Evolutionary conservation across 805 yeast genomes (phyloP).

Genomic region (Wickerhamomyces kurtzmanii): DNA sequence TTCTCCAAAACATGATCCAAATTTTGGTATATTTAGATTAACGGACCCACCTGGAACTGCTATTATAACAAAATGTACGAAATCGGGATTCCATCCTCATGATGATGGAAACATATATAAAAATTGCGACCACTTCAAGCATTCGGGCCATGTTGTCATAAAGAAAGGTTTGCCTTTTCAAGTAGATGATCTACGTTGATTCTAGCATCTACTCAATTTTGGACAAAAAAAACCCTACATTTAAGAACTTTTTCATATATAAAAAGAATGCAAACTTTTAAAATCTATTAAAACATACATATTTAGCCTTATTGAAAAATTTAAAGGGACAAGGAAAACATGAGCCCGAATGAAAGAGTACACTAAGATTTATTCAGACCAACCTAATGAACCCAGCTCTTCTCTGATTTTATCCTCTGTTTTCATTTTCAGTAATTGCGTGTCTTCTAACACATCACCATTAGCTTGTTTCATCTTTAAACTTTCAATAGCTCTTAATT

Average conservation of each 20-base stretch:
- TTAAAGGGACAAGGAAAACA: not conserved
- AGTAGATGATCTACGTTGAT: conserved; percentile 42
- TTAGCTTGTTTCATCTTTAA: conserved; percentile 75
- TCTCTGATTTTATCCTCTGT: conserved; percentile 75
- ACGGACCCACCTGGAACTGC: conserved; percentile 61
- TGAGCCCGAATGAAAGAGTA: too few species aligned
- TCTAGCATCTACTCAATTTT: too few species aligned
- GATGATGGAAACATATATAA: conserved; percentile 39
- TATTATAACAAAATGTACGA: conserved; percentile 38
- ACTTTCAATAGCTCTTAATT: conserved; percentile 90
- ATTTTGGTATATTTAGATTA: conserved; percentile 47
- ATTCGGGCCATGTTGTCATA: conserved; percentile 46
- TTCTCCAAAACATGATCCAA: conserved; percentile 39
- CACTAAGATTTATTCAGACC: conserved; percentile 40
- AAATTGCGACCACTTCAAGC: conserved; percentile 31
- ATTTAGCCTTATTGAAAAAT: not conserved
- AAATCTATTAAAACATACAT: not conserved
- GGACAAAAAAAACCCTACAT: too few species aligned
- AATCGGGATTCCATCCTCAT: conserved; percentile 54
- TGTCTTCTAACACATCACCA: conserved; percentile 84
- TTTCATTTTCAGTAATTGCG: conserved; percentile 82
- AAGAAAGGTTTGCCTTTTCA: conserved; percentile 35
- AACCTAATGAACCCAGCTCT: conserved; percentile 73
- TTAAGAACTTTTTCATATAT: too few species aligned
- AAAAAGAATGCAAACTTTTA: too few species aligned